A percentile compares a stretch with the other conserved stretches of the same genome.
Conservation (phyloP, 805 yeast genomes). For the Candida parachauliodes region DNA sequence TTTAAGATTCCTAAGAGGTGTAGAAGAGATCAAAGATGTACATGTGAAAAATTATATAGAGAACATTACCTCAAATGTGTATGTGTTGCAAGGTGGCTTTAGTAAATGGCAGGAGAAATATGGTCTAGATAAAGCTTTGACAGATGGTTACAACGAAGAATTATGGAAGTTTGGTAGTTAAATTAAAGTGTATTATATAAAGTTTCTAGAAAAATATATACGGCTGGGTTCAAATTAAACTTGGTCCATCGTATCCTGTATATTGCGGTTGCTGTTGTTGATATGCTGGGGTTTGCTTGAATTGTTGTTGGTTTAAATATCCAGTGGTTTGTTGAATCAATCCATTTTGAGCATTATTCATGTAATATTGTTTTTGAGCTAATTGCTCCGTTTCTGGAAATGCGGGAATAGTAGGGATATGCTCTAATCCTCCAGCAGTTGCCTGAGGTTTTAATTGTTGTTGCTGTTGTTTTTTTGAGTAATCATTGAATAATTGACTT, state of each 20-base stretch:
- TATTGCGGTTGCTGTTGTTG: conserved; percentile 14
- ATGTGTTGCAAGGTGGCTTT: conserved; percentile 83
- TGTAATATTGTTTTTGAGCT: conserved; percentile 32
- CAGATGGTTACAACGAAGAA: conserved; percentile 45
- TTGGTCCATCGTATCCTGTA: conserved; percentile 19
- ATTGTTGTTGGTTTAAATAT: conserved; percentile 17
- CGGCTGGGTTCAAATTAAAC: conserved; percentile 17
- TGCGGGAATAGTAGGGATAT: conserved; percentile 60
- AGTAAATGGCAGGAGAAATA: conserved; percentile 74
- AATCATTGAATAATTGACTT: conserved; percentile 25
- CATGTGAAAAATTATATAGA: conserved; percentile 20
- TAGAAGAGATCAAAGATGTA: conserved; percentile 28
- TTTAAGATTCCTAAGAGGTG: conserved; percentile 49
- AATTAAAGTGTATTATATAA: neutral
- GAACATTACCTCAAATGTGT: conserved; percentile 51
- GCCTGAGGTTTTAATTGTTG: conserved; percentile 44
- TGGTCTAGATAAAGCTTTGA: conserved; percentile 62
- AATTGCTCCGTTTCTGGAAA: conserved; percentile 62
- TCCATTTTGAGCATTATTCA: conserved; percentile 34
- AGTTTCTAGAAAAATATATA: neutral
- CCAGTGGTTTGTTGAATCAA: conserved; percentile 26
- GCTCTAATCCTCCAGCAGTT: conserved; percentile 74
- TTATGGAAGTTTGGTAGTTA: conserved; percentile 23
- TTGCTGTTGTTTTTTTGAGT: conserved; percentile 13
- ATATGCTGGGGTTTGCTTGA: too few species aligned